Conservation (phyloP, 192 early-diverging fungal species). For the Phlyctochytrium bullatum region DNA sequence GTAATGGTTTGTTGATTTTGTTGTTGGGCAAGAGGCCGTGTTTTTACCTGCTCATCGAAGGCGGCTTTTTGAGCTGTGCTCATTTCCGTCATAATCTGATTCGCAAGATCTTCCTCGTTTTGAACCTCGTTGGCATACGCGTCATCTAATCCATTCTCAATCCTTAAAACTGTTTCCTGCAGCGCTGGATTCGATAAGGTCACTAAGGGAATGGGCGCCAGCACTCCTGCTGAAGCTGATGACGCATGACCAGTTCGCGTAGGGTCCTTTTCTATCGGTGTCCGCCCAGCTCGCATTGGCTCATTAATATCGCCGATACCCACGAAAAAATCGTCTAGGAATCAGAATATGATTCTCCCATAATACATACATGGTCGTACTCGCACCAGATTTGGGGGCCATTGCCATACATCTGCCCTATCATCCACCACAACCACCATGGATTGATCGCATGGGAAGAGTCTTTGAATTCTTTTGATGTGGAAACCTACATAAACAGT, state of each 20-base stretch:
- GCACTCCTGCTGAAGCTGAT: not conserved
- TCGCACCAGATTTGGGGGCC: slow-evolving; percentile 84
- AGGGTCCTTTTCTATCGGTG: not conserved
- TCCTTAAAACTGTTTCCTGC: not conserved
- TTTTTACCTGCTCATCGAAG: not conserved
- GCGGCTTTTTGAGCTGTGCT: not conserved
- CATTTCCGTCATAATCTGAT: not conserved
- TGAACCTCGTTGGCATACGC: not conserved
- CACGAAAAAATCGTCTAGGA: slow-evolving; percentile 84
- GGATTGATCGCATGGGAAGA: slow-evolving; percentile 91
- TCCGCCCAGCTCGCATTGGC: slow-evolving; percentile 5
- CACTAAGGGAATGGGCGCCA: too few species aligned
- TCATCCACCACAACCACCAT: slow-evolving; percentile 98
- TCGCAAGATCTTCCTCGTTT: not conserved
- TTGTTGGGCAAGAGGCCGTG: not conserved
- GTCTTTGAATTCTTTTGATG: slow-evolving; percentile 73
- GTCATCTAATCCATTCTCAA: slow-evolving; percentile 11
- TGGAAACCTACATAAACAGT: slow-evolving; percentile 53
- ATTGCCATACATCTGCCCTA: slow-evolving; percentile 90
- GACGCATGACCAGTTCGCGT: not conserved
- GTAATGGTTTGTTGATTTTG: not conserved
- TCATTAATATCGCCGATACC: slow-evolving; percentile 96
- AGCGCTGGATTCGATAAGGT: not conserved
- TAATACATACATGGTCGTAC: slow-evolving; percentile 77
- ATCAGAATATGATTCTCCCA: not conserved